Evolutionary conservation across 441 rosid genomes (phyloP).

Genomic region (Erodium texanum): DNA sequence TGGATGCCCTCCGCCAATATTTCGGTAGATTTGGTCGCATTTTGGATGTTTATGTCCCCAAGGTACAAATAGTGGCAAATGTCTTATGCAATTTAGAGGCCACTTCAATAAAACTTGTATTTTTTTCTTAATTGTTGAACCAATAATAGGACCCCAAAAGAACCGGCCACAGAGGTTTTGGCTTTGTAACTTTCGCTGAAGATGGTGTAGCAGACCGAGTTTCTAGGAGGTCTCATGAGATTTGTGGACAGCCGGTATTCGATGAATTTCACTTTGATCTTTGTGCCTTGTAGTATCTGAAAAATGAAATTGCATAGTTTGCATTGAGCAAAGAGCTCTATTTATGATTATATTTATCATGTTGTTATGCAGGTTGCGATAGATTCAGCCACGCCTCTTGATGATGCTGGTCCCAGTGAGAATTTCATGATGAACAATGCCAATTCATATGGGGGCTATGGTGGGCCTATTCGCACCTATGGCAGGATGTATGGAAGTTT

Average conservation of each 20-base stretch:
- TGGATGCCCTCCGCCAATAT: constrained; percentile 70
- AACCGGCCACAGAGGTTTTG: constrained; percentile 90
- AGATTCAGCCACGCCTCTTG: constrained; percentile 92
- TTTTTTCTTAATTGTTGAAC: constrained; percentile 7
- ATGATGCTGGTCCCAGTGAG: constrained; percentile 66
- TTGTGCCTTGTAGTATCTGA: neutral
- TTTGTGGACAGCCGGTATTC: constrained; percentile 92
- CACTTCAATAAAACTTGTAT: constrained; percentile 2
- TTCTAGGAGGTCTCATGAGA: constrained; percentile 77
- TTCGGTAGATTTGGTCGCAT: constrained; percentile 88
- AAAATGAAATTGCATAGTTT: neutral
- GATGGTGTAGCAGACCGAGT: constrained; percentile 95
- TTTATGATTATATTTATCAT: neutral
- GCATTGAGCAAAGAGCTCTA: too few relatives aligned
- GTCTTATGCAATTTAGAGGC: neutral
- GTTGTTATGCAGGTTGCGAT: constrained; percentile 62
- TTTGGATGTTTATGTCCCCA: constrained; percentile 81
- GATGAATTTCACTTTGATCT: neutral
- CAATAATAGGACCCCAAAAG: constrained; percentile 70
- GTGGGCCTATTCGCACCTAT: constrained; percentile 70
- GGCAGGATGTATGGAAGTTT: constrained; percentile 77
- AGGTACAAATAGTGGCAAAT: constrained; percentile 32
- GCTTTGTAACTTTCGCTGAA: constrained; percentile 90
- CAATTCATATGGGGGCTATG: constrained; percentile 59
- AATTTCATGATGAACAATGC: constrained; percentile 42